Percentiles rank a stretch among this genome's conserved stretches.
Conservation (phyloP, 371 early-diverging fungal species). For the Apophysomyces variabilis region DNA sequence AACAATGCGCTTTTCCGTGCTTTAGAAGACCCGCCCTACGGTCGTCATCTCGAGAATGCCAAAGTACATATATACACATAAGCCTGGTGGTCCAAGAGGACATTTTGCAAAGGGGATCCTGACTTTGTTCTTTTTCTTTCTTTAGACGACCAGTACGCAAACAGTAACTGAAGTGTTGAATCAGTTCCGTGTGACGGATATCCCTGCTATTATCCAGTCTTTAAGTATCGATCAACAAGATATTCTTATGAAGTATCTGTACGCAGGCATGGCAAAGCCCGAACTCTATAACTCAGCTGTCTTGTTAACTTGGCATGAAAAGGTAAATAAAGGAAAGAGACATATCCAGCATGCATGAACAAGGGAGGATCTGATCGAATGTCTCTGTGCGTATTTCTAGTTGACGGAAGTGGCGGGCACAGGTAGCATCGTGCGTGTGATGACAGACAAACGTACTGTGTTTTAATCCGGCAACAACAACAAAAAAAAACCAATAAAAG, state of each 20-base stretch:
- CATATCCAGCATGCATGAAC: too few species aligned
- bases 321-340: conserved; percentile 51
- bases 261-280: conserved; percentile 87
- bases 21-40: conserved; percentile 88
- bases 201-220: conserved; percentile 61
- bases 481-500: neutral
- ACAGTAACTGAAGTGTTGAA: conserved; percentile 82
- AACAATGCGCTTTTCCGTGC: conserved; percentile 69
- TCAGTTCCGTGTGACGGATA: conserved; percentile 72
- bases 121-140: neutral
- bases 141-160: conserved; percentile 70
- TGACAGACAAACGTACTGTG: conserved; percentile 85
- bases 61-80: conserved; percentile 60
- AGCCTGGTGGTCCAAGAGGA: neutral
- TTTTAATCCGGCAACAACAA: conserved; percentile 28
- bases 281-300: conserved; percentile 82
- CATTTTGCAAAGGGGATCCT: neutral
- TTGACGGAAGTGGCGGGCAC: conserved; percentile 83
- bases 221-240: conserved; percentile 73
- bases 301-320: conserved; percentile 92
- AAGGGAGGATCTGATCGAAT: too few species aligned
- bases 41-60: conserved; percentile 64
- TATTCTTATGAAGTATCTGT: conserved; percentile 89
- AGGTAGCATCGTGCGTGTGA: conserved; percentile 86
- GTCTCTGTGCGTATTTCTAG: conserved; percentile 38